Evolutionary conservation across 83 land plant genomes (phyloP).

Genomic region (Diphasiastrum complanatum): DNA sequence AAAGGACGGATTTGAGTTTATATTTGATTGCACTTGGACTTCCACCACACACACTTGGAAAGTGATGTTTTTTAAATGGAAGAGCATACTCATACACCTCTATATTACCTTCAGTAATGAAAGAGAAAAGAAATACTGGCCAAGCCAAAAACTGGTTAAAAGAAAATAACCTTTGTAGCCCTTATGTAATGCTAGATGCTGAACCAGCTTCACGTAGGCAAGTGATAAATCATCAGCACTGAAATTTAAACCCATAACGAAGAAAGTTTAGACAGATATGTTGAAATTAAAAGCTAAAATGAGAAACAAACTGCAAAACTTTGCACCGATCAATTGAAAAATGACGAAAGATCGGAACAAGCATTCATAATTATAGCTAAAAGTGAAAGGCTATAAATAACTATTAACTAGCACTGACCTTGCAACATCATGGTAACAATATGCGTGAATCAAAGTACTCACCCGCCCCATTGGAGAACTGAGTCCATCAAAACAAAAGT

Average conservation of each 20-base stretch:
- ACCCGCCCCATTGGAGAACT: conserved; percentile 67
- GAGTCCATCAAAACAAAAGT: no score
- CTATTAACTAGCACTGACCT: conserved; percentile 36
- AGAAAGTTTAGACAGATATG: neutral
- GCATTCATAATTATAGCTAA: neutral
- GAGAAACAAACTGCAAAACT: neutral
- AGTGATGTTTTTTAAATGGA: no score
- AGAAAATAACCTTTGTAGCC: conserved; percentile 56
- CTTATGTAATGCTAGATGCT: conserved; percentile 66
- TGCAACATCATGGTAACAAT: conserved; percentile 59
- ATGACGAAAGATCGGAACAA: neutral
- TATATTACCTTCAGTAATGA: no score
- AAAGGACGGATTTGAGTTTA: no score
- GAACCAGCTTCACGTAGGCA: conserved; percentile 71
- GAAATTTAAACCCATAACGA: conserved; percentile 10
- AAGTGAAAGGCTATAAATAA: neutral
- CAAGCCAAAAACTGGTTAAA: conserved; percentile 6
- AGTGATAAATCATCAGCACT: conserved; percentile 64
- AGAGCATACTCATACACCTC: no score
- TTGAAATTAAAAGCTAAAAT: neutral
- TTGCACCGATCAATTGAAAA: neutral
- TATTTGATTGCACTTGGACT: no score
- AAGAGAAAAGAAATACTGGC: neutral
- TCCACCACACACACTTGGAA: no score
- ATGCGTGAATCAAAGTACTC: conserved; percentile 63